A percentile compares a stretch with the other conserved stretches of the same genome.
Conservation (phyloP, 2,329 filamentous ascomycete species). For the Didymosphaeria variabile region DNA sequence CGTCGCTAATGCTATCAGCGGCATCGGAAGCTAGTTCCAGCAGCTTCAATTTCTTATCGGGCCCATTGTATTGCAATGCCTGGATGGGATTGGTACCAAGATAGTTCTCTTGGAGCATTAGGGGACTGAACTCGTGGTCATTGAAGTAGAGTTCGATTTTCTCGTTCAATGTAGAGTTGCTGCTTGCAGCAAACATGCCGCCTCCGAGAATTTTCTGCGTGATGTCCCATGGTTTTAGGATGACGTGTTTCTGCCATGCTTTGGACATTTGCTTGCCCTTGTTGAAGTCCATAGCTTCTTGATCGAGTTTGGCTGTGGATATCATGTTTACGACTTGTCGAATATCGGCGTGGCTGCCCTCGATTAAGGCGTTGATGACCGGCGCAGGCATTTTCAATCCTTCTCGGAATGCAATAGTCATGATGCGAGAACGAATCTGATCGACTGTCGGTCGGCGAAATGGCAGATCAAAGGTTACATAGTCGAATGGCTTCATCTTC, state of each 20-base stretch:
- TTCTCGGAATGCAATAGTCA: slow-evolving; percentile 94
- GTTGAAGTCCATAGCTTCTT: slow-evolving; percentile 80
- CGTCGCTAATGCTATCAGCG: slow-evolving; percentile 95
- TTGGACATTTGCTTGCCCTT: slow-evolving; percentile 94
- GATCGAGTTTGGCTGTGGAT: slow-evolving; percentile 89
- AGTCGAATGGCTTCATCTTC: slow-evolving; percentile 99
- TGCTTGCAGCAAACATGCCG: slow-evolving; percentile 83
- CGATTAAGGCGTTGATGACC: slow-evolving; percentile 92
- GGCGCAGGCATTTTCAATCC: slow-evolving; percentile 82
- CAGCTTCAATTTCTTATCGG: slow-evolving; percentile 79
- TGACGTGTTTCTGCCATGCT: slow-evolving; percentile 96
- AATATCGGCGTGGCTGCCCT: slow-evolving; percentile 95
- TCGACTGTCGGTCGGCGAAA: slow-evolving; percentile 92
- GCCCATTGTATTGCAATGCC: slow-evolving; percentile 68
- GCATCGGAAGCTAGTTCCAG: slow-evolving; percentile 87
- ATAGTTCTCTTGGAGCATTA: slow-evolving; percentile 99
- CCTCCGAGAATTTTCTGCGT: slow-evolving; percentile 89
- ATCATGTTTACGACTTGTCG: slow-evolving; percentile 99
- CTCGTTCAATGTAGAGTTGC: slow-evolving; percentile 89
- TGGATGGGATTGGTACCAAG: slow-evolving; percentile 80
- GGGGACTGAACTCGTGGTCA: slow-evolving; percentile 94
- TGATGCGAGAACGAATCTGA: slow-evolving; percentile 88
- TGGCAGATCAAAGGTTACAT: slow-evolving; percentile 81
- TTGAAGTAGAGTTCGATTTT: slow-evolving; percentile 99
- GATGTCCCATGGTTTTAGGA: slow-evolving; percentile 98